Evolutionary conservation across 495 filamentous ascomycete species (phyloP).

Genomic region (Penicillium alfredii): DNA sequence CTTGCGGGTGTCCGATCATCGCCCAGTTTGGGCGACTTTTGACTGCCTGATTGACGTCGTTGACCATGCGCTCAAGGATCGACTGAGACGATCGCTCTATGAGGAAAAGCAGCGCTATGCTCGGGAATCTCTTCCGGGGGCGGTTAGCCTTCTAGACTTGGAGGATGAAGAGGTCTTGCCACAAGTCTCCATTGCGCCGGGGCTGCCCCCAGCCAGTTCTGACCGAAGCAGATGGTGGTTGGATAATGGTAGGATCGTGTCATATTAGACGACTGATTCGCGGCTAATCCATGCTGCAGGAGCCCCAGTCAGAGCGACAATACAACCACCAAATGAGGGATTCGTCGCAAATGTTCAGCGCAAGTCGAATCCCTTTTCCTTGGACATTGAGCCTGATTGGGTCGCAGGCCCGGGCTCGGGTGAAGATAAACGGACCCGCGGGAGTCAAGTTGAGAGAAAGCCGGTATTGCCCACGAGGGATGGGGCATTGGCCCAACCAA

Average conservation of each 20-base stretch:
- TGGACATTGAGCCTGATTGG: constrained; percentile 72
- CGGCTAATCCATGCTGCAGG: constrained; percentile 36
- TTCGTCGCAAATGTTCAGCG: constrained; percentile 63
- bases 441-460: constrained; percentile 3
- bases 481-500: constrained; percentile 2
- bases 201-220: constrained; percentile 82
- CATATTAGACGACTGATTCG: constrained; percentile 1
- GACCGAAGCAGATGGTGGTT: constrained; percentile 94
- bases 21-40: constrained; percentile 87
- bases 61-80: constrained; percentile 64
- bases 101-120: constrained; percentile 56
- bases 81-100: constrained; percentile 67
- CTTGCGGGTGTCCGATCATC: constrained; percentile 85
- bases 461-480: constrained; percentile 12
- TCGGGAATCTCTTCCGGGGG: constrained; percentile 28
- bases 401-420: constrained; percentile 23
- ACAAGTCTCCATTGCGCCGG: constrained; percentile 70
- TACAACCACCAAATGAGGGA: constrained; percentile 57
- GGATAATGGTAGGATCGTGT: constrained; percentile 54
- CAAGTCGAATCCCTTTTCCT: constrained; percentile 74
- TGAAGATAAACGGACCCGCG: constrained; percentile 2
- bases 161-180: constrained; percentile 72
- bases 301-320: constrained; percentile 63
- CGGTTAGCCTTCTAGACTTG: constrained; percentile 46
- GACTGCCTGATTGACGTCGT: constrained; percentile 73